phyloP scores from a whole-genome alignment of 805 yeast genomes.

The Wickerhamomyces canadensis region DNA sequence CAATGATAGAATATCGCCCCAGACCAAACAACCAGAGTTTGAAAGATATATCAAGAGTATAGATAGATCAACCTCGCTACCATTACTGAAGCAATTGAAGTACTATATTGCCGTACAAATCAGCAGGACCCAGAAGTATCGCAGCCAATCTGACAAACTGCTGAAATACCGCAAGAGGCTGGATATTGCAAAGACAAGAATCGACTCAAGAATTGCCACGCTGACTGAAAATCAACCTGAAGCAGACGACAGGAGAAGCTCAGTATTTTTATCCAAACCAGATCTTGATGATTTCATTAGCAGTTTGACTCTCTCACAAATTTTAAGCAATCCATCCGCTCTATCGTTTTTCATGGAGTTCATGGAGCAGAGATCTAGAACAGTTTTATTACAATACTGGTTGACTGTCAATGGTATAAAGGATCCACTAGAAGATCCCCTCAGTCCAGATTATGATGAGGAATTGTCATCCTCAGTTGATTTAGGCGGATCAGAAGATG shows the following conservation, averaged over 20 bases:
- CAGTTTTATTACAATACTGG: slow-evolving; percentile 57
- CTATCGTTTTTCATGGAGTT: slow-evolving; percentile 46
- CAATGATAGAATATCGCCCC: slow-evolving; percentile 31
- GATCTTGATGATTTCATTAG: slow-evolving; percentile 21
- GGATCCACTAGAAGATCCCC: slow-evolving; percentile 57
- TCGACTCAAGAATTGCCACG: slow-evolving; percentile 25
- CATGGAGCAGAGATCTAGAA: slow-evolving; percentile 45
- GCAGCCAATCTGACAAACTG: slow-evolving; percentile 23
- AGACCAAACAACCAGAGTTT: slow-evolving; percentile 34
- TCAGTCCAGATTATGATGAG: slow-evolving; percentile 25
- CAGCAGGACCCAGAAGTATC: slow-evolving; percentile 31
- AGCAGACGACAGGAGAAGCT: slow-evolving; percentile 1
- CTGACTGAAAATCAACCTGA: slow-evolving; percentile 12
- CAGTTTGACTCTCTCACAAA: slow-evolving; percentile 32
- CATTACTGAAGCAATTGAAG: slow-evolving; percentile 44
- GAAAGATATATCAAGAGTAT: slow-evolving; percentile 35
- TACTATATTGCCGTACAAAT: slow-evolving; percentile 43
- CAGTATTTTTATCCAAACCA: slow-evolving; percentile 7
- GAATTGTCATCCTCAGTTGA: slow-evolving; percentile 29
- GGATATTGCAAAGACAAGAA: slow-evolving; percentile 23
- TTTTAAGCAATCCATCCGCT: slow-evolving; percentile 43
- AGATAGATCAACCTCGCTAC: slow-evolving; percentile 27
- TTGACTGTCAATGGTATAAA: slow-evolving; percentile 58
- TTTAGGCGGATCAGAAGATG: slow-evolving; percentile 44
- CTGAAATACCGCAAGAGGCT: slow-evolving; percentile 27